Evolutionary conservation across 2,329 filamentous ascomycete species (phyloP).

Genomic region (Sarocladium brachiariae): DNA sequence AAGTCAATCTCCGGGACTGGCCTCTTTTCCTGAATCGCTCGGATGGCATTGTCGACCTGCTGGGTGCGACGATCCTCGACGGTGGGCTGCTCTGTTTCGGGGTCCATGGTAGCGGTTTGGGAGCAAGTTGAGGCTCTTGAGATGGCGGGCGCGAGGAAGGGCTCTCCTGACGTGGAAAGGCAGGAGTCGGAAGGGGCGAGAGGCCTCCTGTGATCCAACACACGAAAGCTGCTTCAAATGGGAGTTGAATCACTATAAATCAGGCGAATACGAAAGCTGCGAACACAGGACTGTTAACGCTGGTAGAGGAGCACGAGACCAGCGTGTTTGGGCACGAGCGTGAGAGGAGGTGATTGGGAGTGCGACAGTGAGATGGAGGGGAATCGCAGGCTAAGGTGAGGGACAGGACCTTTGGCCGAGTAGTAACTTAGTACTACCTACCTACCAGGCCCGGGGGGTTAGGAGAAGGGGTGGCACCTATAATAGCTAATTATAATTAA

Average conservation of each 20-base stretch:
- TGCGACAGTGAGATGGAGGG: constrained; percentile 7
- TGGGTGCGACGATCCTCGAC: constrained; percentile 45
- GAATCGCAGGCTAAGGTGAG: constrained; percentile 9
- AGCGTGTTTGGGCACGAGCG: constrained; percentile 8
- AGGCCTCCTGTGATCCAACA: constrained; percentile 9
- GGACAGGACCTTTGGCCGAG: neutral
- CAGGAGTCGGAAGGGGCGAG: constrained; percentile 18
- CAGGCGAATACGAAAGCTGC: neutral
- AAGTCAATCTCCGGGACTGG: constrained; percentile 98
- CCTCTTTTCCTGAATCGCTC: constrained; percentile 90
- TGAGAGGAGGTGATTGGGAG: neutral
- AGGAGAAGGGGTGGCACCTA: too few species aligned
- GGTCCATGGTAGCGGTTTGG: constrained; percentile 37
- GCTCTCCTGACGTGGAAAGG: constrained; percentile 16
- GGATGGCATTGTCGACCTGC: constrained; percentile 82
- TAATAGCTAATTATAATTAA: too few species aligned
- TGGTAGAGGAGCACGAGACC: constrained; percentile 3
- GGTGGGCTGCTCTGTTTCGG: constrained; percentile 33
- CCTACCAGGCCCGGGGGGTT: too few species aligned
- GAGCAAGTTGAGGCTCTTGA: constrained; percentile 7
- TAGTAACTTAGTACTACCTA: too few species aligned
- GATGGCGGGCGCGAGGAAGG: constrained; percentile 11
- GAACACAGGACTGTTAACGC: neutral
- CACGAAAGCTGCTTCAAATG: neutral
- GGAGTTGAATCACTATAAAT: neutral